A percentile compares a stretch with the other conserved stretches of the same genome.
phyloP scores from a whole-genome alignment of 2,329 filamentous ascomycete genomes.

The Zymoseptoria crescenta region DNA sequence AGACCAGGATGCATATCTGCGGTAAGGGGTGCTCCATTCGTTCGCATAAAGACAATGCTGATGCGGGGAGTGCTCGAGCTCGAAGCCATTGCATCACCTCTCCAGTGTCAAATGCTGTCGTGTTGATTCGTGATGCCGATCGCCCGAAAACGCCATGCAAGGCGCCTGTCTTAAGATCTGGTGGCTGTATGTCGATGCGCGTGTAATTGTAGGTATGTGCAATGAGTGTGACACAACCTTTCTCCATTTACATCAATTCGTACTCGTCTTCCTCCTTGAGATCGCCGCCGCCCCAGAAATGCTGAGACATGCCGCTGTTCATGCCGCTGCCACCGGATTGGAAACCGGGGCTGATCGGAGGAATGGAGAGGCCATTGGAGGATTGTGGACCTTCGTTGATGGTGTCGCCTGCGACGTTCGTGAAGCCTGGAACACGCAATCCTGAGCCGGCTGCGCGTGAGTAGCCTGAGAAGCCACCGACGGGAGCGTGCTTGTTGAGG shows the following conservation, averaged over 20 bases:
- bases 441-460: conserved; percentile 75
- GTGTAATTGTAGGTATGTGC: not conserved
- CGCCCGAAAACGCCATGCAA: not conserved
- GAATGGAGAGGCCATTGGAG: conserved; percentile 19
- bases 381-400: conserved; percentile 52
- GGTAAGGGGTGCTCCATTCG: not conserved
- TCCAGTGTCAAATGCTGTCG: not conserved
- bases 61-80: not conserved
- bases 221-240: not conserved
- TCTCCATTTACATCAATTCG: conserved; percentile 23
- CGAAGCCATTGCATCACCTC: not conserved
- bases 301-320: conserved; percentile 38
- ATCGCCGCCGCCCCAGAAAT: conserved; percentile 41
- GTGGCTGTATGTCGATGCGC: conserved; percentile 9
- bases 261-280: conserved; percentile 96
- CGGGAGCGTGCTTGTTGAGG: conserved; percentile 68
- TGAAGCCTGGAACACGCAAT: conserved; percentile 85
- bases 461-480: conserved; percentile 59
- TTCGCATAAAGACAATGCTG: not conserved
- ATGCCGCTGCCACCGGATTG: conserved; percentile 61
- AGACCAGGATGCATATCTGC: not conserved
- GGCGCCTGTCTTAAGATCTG: not conserved
- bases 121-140: not conserved
- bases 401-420: conserved; percentile 78
- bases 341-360: conserved; percentile 43